phyloP scores from a whole-genome alignment of 345 rosid species.

The Salix viminalis region DNA sequence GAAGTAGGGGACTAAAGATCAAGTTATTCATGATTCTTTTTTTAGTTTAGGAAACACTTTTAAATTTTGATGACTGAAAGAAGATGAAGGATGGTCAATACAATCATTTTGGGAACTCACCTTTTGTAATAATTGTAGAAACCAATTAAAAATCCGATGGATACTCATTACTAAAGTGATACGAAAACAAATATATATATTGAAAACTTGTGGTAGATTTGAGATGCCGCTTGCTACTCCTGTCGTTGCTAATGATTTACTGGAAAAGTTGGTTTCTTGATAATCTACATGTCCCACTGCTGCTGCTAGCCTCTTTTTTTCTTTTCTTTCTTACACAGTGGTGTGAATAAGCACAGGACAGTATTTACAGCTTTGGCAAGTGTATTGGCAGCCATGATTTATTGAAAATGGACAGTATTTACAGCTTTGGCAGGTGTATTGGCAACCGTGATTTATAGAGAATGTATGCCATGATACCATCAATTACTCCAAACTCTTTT shows the following conservation, averaged over 20 bases:
- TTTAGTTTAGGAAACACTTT: constrained; percentile 36
- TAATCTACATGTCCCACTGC: constrained; percentile 10
- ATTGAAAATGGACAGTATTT: not conserved
- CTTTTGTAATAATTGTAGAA: constrained; percentile 27
- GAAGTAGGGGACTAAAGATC: constrained; percentile 35
- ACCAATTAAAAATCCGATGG: constrained; percentile 20
- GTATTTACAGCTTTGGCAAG: constrained; percentile 26
- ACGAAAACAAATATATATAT: constrained; percentile 15
- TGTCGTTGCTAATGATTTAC: constrained; percentile 40
- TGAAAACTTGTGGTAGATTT: constrained; percentile 23
- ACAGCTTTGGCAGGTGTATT: constrained; percentile 29
- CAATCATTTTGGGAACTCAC: constrained; percentile 20
- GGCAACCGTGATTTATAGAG: constrained; percentile 24
- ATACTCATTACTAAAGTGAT: constrained; percentile 30
- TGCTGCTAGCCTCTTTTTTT: constrained; percentile 3
- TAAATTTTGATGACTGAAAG: constrained; percentile 32
- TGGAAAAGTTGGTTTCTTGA: constrained; percentile 34
- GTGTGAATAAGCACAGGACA: constrained; percentile 18
- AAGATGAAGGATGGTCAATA: constrained; percentile 28
- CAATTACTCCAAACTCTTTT: not conserved
- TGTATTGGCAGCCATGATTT: constrained; percentile 26
- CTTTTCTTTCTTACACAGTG: not conserved
- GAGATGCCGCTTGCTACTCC: constrained; percentile 18
- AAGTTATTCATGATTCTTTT: constrained; percentile 45
- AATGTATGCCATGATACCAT: not conserved